These are phyloP conservation scores for Fusarium virguliforme DNA, from an alignment of 2,329 filamentous ascomycete species.

Conservation along the genomic window DNA sequence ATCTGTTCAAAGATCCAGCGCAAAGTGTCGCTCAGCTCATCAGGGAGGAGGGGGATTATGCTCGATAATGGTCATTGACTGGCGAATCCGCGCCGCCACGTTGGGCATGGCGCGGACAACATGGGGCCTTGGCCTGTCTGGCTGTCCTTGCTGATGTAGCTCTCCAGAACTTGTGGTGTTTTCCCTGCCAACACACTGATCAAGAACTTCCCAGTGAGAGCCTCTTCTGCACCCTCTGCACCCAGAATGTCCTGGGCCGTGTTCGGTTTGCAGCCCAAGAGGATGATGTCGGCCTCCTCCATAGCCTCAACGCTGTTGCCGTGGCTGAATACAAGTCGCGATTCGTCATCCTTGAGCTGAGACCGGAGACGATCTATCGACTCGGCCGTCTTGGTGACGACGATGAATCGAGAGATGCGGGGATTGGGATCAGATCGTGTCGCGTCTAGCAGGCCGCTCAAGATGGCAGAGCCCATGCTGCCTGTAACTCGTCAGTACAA, in stretches of 20 bases:
- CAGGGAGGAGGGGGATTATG: constrained; percentile 16
- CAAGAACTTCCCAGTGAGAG: constrained; percentile 20
- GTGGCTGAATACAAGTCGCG: background rate
- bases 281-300: constrained; percentile 22
- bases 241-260: constrained; percentile 20
- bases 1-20: constrained; percentile 22
- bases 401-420: constrained; percentile 5
- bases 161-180: constrained; percentile 20
- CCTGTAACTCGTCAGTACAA: background rate
- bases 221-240: constrained; percentile 19
- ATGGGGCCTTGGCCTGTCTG: constrained; percentile 10
- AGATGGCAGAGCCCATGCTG: constrained; percentile 12
- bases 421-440: background rate
- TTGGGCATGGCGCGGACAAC: constrained; percentile 27
- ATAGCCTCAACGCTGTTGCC: constrained; percentile 19
- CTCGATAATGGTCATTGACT: constrained; percentile 27
- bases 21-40: constrained; percentile 14
- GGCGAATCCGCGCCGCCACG: constrained; percentile 20
- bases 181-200: constrained; percentile 26
- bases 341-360: background rate
- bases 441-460: background rate
- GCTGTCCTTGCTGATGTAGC: constrained; percentile 7
- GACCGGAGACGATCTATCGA: background rate
- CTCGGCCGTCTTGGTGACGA: constrained; percentile 7
- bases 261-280: constrained; percentile 22